Evolutionary conservation across 768 basidiomycete species (phyloP).

Genomic region (Rhizopogon vinicolor): DNA sequence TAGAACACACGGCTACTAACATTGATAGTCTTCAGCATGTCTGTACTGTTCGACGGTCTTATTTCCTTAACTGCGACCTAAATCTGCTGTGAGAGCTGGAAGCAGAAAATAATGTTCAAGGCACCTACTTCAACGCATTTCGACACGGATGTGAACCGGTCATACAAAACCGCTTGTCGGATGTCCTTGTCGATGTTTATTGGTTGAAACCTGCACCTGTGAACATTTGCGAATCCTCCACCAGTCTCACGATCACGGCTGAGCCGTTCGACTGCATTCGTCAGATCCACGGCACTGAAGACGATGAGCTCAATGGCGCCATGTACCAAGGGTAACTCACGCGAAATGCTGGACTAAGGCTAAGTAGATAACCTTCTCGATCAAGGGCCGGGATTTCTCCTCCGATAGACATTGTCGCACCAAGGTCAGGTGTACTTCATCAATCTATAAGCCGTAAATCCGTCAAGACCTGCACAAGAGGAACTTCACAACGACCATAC

Average conservation of each 20-base stretch:
- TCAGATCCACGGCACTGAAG: background rate
- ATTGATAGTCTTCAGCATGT: background rate
- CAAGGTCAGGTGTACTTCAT: background rate
- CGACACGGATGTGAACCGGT: background rate
- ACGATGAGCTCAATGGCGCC: background rate
- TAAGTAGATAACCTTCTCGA: background rate
- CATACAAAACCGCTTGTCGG: background rate
- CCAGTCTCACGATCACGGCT: no score
- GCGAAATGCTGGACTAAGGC: background rate
- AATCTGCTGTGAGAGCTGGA: background rate
- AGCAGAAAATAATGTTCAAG: background rate
- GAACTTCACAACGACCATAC: background rate
- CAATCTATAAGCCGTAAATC: background rate
- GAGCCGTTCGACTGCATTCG: background rate
- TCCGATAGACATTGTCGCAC: background rate
- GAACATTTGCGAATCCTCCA: background rate
- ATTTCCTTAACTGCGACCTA: background rate
- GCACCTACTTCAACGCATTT: background rate
- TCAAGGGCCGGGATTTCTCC: background rate
- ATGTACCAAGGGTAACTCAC: background rate
- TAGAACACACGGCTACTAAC: no score
- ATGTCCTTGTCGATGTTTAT: background rate
- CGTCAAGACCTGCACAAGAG: background rate
- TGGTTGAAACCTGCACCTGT: background rate
- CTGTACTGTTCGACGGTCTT: background rate